Conservation (phyloP, 345 rosid genomes). For the Salix viminalis region DNA sequence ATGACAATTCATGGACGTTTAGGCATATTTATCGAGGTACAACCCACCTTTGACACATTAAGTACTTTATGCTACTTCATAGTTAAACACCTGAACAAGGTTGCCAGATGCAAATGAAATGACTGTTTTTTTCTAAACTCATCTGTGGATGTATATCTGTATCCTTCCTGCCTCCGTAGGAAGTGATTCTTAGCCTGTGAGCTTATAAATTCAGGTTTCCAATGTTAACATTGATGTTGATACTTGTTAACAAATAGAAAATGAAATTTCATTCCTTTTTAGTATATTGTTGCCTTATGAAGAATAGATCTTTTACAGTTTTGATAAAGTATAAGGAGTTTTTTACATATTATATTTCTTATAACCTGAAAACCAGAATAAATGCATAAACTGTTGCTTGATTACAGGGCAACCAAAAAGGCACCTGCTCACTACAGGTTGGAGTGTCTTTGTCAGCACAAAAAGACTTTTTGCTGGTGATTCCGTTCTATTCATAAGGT, state of each 20-base stretch:
- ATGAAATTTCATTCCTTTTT: neutral
- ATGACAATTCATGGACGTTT: constrained; percentile 53
- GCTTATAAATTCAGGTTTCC: neutral
- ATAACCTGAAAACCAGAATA: neutral
- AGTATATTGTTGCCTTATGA: constrained; percentile 2
- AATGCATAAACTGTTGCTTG: constrained; percentile 8
- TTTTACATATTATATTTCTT: neutral
- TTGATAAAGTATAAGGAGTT: neutral
- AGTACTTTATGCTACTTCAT: neutral
- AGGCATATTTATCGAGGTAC: constrained; percentile 62
- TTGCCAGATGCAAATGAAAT: neutral
- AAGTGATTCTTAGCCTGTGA: neutral
- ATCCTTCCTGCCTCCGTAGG: neutral
- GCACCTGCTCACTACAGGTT: constrained; percentile 86
- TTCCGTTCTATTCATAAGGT: constrained; percentile 92
- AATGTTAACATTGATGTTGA: neutral
- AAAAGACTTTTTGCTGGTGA: constrained; percentile 93
- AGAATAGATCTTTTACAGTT: neutral
- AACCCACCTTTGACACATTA: neutral
- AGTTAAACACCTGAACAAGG: neutral
- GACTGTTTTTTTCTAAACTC: neutral
- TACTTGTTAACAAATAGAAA: neutral
- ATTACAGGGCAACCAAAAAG: constrained; percentile 85
- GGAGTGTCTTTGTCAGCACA: constrained; percentile 93
- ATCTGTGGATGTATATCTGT: neutral